Percentiles rank a stretch among this genome's conserved stretches.
Conservation (phyloP, 495 filamentous ascomycete species). For the Physcia stellaris region DNA sequence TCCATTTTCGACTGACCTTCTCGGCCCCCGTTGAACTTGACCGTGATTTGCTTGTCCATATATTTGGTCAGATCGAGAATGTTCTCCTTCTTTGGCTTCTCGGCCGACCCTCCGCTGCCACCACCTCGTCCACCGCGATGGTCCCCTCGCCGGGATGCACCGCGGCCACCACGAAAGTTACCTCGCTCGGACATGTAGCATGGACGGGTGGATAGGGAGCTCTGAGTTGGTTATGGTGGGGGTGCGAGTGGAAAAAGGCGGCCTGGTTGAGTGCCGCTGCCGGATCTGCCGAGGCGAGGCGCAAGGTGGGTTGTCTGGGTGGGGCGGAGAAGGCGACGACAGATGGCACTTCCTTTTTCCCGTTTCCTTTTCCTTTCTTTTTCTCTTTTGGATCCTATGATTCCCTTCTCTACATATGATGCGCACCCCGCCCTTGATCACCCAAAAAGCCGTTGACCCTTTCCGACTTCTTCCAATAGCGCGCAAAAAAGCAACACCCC, state of each 20-base stretch:
- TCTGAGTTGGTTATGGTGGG: slow-evolving; percentile 8
- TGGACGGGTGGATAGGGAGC: slow-evolving; percentile 9
- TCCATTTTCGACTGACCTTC: slow-evolving; percentile 48
- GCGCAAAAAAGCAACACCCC: no score
- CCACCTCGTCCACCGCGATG: slow-evolving; percentile 30
- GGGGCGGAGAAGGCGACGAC: no score
- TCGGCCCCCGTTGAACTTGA: slow-evolving; percentile 92
- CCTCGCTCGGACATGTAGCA: slow-evolving; percentile 54
- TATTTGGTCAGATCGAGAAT: slow-evolving; percentile 92
- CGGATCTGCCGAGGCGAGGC: background rate
- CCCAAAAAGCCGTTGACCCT: background rate
- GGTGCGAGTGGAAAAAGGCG: background rate
- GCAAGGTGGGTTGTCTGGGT: background rate
- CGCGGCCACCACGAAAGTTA: slow-evolving; percentile 42
- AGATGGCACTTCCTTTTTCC: no score
- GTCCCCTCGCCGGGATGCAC: slow-evolving; percentile 28
- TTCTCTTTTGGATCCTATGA: slow-evolving; percentile 10
- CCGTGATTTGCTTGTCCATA: slow-evolving; percentile 85
- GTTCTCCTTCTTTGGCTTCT: slow-evolving; percentile 93
- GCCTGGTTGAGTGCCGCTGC: background rate
- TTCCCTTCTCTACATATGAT: slow-evolving; percentile 8
- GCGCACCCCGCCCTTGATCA: slow-evolving; percentile 1
- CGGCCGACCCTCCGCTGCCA: slow-evolving; percentile 27
- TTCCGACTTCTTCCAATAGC: no score
- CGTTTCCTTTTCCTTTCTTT: slow-evolving; percentile 7